A percentile compares a stretch with the other conserved stretches of the same genome.
These are phyloP conservation scores for Lactarius tabidus DNA, from an alignment of 768 basidiomycete species.

Conservation along the genomic window DNA sequence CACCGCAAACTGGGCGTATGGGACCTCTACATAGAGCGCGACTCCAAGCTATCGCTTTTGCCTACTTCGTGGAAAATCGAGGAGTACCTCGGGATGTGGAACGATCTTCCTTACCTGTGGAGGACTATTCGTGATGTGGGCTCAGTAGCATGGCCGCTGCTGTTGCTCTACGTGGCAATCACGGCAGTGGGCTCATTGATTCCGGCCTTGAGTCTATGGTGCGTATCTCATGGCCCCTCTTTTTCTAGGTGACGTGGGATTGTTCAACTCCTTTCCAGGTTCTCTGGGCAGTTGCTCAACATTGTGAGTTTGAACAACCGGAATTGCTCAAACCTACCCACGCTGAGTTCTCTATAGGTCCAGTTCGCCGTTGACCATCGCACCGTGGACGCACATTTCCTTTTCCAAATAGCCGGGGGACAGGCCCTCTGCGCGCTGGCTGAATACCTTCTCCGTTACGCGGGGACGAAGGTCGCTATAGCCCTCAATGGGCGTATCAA, in stretches of 20 bases:
- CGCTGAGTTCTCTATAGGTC: slow-evolving; percentile 8
- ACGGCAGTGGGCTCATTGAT: background rate
- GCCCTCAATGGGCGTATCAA: slow-evolving; percentile 61
- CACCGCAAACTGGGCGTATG: slow-evolving; percentile 67
- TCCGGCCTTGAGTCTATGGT: slow-evolving; percentile 19
- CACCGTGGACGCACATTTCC: slow-evolving; percentile 12
- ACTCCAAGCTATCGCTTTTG: slow-evolving; percentile 34
- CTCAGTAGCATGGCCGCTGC: slow-evolving; percentile 8
- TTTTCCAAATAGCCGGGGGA: slow-evolving; percentile 37
- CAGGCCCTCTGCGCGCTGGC: slow-evolving; percentile 49
- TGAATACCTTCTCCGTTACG: slow-evolving; percentile 42
- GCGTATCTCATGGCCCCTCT: background rate
- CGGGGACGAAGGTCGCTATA: slow-evolving; percentile 36
- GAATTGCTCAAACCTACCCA: background rate
- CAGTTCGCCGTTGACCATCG: slow-evolving; percentile 22
- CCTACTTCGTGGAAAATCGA: slow-evolving; percentile 45
- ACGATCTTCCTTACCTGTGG: slow-evolving; percentile 61
- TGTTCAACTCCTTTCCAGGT: slow-evolving; percentile 4
- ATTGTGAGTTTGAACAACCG: slow-evolving; percentile 26
- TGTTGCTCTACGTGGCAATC: slow-evolving; percentile 10
- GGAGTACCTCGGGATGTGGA: slow-evolving; percentile 43
- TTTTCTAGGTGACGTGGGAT: background rate
- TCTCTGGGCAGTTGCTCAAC: slow-evolving; percentile 16
- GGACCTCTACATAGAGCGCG: slow-evolving; percentile 67
- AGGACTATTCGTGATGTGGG: slow-evolving; percentile 41